phyloP scores from a whole-genome alignment of 1,284 basidiomycete genomes.

The Sporisorium reilianum region DNA sequence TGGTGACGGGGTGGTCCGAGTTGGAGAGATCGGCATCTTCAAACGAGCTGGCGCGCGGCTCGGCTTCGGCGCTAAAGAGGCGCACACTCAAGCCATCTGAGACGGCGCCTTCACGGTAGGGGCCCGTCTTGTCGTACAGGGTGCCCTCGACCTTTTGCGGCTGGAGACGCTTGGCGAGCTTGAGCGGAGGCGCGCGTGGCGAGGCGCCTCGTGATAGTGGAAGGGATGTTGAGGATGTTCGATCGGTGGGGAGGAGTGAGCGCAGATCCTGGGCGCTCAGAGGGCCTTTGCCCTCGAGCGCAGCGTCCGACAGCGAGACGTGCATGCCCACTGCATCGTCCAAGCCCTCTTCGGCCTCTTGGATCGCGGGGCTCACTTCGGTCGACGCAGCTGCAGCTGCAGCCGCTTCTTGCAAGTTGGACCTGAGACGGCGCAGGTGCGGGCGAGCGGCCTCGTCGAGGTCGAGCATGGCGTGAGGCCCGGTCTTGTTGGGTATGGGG shows the following conservation, averaged over 20 bases:
- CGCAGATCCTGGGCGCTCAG: slow-evolving; percentile 38
- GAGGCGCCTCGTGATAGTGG: slow-evolving; percentile 20
- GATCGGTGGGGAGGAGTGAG: slow-evolving; percentile 13
- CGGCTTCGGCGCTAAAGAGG: slow-evolving; percentile 51
- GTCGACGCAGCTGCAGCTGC: slow-evolving; percentile 49
- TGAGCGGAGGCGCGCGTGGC: slow-evolving; percentile 44
- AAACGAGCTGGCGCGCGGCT: slow-evolving; percentile 24
- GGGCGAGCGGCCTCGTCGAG: slow-evolving; percentile 43
- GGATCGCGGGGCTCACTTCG: slow-evolving; percentile 14
- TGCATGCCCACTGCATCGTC: slow-evolving; percentile 26
- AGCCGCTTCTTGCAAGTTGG: slow-evolving; percentile 52
- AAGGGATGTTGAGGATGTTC: slow-evolving; percentile 1
- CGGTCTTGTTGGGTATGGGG: slow-evolving; percentile 18
- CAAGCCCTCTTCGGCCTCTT: slow-evolving; percentile 19
- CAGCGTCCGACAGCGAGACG: slow-evolving; percentile 37
- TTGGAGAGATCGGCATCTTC: slow-evolving; percentile 44
- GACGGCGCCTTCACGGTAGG: slow-evolving; percentile 63
- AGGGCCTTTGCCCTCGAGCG: slow-evolving; percentile 39
- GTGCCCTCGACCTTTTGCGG: slow-evolving; percentile 65
- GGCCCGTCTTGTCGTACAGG: slow-evolving; percentile 64
- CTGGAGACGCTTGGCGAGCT: slow-evolving; percentile 49
- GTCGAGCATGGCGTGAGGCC: slow-evolving; percentile 35
- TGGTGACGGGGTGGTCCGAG: slow-evolving; percentile 45
- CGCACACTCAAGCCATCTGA: slow-evolving; percentile 66
- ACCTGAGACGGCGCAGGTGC: slow-evolving; percentile 32